Evolutionary conservation across 176 grass and related monocot genomes (phyloP), one percentile per base, ranked within the genome.

Genomic region (Eremochloa ophiuroides): DNA sequence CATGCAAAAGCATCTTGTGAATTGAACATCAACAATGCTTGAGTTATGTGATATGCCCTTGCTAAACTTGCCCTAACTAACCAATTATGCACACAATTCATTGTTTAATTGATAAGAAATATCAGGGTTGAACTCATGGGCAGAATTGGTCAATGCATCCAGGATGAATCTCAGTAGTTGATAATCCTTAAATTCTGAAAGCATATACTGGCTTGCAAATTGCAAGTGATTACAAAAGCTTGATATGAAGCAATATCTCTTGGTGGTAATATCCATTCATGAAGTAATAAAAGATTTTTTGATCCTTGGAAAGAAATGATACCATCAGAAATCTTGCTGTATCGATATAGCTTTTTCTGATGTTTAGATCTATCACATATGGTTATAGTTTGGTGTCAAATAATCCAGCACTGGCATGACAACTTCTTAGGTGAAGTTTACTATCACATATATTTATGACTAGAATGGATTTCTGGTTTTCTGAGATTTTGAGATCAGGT

Each of bases 161-260:
- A 11, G 39, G 17, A 59, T 38, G 74, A 82, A 48, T 66, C 4
- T 39, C 23, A 46, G 35, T 20, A 28, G 15, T 66, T 29, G 44
- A 69, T 47, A 65, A 67, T 69, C 63, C 62, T 74, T 44, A 66
- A 28, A 73, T 48, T 68, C 38, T 83, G 34, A 11, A 79, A 79
- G 30, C 17, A n/a, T 73, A 65, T 37, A 14, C 39, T 83, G 73
- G 51, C 29, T 61, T 74, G 51, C 30, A 62, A 69, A 74, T 35
- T 84, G 29, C 80, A 73, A 83, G 3, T 64, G 34, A 65, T 44
- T 64, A 40, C 33, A 35, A 73, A 55, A 79, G 46, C 26, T 23
- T 65, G 20, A 31, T 29, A 22, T 4, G n/a, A 34, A 69, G 23
- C 50, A 67, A 6, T 26, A 80, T 35, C 15, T 39, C 6, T 31